Evolutionary conservation across 345 rosid genomes (phyloP).

Genomic region (Rubroshorea leprosula): DNA sequence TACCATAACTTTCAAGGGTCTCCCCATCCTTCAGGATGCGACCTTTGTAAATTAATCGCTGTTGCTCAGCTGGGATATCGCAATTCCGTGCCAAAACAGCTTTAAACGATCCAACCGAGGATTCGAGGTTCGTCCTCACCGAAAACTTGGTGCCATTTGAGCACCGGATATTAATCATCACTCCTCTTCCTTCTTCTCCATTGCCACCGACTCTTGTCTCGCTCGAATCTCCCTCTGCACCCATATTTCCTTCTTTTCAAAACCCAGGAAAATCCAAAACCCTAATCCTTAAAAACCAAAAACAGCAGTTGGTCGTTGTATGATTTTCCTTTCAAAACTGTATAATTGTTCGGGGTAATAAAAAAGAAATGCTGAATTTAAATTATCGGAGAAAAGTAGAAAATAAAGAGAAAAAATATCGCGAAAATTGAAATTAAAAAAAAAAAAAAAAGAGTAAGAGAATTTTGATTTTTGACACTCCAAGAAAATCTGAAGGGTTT

Average conservation of each 20-base stretch:
- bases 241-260: constrained; percentile 23
- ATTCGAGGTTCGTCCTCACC: constrained; percentile 40
- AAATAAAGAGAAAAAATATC: no score
- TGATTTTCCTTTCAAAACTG: not conserved
- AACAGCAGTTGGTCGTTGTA: not conserved
- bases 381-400: no score
- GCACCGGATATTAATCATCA: constrained; percentile 51
- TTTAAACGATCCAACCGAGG: constrained; percentile 59
- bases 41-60: constrained; percentile 77
- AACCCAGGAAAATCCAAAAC: constrained; percentile 1
- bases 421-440: no score
- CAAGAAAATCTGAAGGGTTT: no score
- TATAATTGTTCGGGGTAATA: no score
- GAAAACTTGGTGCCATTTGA: constrained; percentile 60
- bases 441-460: no score
- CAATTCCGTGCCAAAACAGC: constrained; percentile 50
- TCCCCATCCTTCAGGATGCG: constrained; percentile 83
- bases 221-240: constrained; percentile 63
- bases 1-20: constrained; percentile 70
- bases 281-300: constrained; percentile 11
- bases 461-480: no score
- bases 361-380: no score
- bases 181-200: constrained; percentile 31
- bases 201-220: constrained; percentile 32
- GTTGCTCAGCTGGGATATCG: constrained; percentile 73